A percentile compares a stretch with the other conserved stretches of the same genome.
Evolutionary conservation across 108 stramenopile genomes (phyloP).

Genomic region (Skeletonema tropicum): DNA sequence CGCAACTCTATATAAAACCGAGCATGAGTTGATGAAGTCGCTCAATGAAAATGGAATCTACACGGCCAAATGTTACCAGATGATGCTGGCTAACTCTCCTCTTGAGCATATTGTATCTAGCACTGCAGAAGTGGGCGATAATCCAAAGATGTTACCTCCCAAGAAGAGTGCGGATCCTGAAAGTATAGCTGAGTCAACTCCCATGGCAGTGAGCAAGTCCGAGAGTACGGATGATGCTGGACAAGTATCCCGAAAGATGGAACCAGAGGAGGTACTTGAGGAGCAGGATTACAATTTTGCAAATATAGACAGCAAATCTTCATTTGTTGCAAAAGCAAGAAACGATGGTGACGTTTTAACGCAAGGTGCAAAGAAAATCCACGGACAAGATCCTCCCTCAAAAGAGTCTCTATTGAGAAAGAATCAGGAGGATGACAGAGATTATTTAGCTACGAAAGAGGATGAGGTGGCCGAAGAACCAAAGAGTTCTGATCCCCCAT

Average conservation of each 20-base stretch:
- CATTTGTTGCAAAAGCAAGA: background rate
- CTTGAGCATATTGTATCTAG: conserved; percentile 21
- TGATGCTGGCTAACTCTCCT: conserved; percentile 37
- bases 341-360: background rate
- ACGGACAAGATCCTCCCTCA: background rate
- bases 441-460: background rate
- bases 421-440: background rate
- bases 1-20: conserved; percentile 21
- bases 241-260: background rate
- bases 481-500: background rate
- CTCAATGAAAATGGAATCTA: conserved; percentile 40
- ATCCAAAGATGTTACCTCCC: background rate
- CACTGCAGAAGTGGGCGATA: background rate
- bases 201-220: background rate
- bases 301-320: background rate
- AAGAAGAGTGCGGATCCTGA: background rate
- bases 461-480: background rate
- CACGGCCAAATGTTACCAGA: conserved; percentile 38
- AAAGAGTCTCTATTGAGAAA: background rate
- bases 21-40: conserved; percentile 32
- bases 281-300: background rate
- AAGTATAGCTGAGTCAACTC: background rate
- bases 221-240: background rate
- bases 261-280: background rate
- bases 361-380: background rate